These are phyloP conservation scores for Ceratocystis harringtonii DNA, from an alignment of 2,329 filamentous ascomycete species.

Conservation along the genomic window DNA sequence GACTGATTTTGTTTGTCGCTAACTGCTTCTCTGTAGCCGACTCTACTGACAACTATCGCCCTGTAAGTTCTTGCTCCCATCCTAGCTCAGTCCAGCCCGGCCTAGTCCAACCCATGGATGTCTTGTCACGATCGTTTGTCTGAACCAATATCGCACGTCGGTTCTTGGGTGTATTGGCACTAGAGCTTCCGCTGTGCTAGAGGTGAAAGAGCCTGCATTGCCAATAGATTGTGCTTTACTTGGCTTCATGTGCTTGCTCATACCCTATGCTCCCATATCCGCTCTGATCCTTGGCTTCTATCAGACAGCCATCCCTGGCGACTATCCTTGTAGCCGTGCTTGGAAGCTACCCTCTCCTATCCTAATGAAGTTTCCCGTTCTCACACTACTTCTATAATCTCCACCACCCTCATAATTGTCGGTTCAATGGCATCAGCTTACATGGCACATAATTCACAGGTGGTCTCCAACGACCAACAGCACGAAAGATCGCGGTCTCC, in stretches of 20 bases:
- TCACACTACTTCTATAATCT: background rate
- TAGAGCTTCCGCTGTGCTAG: background rate
- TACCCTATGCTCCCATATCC: background rate
- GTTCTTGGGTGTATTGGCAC: background rate
- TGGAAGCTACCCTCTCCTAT: background rate
- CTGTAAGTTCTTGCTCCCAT: slow-evolving; percentile 32
- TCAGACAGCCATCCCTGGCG: background rate
- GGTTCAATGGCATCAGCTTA: background rate
- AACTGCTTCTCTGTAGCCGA: slow-evolving; percentile 39
- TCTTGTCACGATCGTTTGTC: background rate
- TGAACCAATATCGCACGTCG: background rate
- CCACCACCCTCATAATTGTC: no score
- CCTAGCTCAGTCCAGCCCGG: no score
- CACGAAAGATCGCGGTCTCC: slow-evolving; percentile 73
- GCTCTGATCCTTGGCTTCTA: no score
- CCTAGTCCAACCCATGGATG: no score
- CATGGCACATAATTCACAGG: slow-evolving; percentile 6
- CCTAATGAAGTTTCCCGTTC: background rate
- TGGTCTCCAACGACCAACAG: slow-evolving; percentile 32
- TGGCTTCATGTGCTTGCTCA: background rate
- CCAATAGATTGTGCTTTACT: background rate
- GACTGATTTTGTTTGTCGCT: background rate
- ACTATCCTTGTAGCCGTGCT: no score
- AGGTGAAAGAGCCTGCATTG: background rate
- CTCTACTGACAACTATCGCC: slow-evolving; percentile 45